Percentiles rank a stretch among this genome's conserved stretches.
Conservation (phyloP, 352 stramenopile genomes). For the Globisporangium nagaii region DNA sequence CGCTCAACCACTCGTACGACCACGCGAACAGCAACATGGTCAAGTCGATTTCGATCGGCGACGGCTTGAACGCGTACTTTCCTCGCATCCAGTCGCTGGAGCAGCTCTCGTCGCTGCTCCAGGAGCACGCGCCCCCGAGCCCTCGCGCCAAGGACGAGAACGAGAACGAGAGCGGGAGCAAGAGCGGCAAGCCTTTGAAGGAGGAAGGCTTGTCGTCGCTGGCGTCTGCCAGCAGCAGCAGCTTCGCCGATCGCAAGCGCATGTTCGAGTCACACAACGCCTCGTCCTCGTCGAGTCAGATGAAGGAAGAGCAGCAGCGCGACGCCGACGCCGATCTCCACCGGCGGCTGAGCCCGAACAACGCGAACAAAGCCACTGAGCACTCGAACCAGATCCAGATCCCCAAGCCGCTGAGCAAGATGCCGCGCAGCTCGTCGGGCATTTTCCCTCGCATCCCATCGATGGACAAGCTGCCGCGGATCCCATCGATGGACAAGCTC, state of each 20-base stretch:
- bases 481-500: constrained; percentile 56
- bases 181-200: background rate
- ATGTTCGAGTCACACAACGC: background rate
- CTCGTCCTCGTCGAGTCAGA: background rate
- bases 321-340: constrained; percentile 9
- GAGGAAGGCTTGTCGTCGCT: constrained; percentile 3
- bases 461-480: constrained; percentile 40
- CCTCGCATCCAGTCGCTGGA: constrained; percentile 75
- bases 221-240: background rate
- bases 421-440: constrained; percentile 68
- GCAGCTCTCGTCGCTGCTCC: constrained; percentile 61
- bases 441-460: constrained; percentile 79
- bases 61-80: constrained; percentile 67
- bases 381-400: constrained; percentile 65
- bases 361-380: constrained; percentile 17
- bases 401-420: constrained; percentile 73
- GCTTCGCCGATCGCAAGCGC: background rate
- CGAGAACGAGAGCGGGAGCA: background rate
- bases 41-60: constrained; percentile 57
- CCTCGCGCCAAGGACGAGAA: constrained; percentile 16
- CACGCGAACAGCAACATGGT: constrained; percentile 25
- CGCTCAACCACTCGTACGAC: constrained; percentile 14
- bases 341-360: constrained; percentile 40
- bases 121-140: constrained; percentile 57
- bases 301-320: constrained; percentile 26